Evolutionary conservation across 345 rosid species (phyloP).

Genomic region (Sonneratia caseolaris): DNA sequence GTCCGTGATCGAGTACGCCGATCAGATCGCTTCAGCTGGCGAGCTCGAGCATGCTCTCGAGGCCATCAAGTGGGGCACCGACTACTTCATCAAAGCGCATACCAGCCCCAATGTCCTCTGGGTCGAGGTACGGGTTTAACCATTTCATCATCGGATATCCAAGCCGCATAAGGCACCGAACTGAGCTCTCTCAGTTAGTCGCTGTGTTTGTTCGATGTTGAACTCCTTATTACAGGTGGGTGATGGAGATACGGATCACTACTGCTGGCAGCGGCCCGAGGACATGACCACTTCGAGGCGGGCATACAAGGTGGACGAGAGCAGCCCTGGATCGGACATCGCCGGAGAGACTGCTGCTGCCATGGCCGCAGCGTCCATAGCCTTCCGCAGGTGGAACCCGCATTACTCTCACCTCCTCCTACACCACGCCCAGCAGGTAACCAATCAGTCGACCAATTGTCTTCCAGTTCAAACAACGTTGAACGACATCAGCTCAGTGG

Average conservation of each 20-base stretch:
- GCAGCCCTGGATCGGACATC: slow-evolving; percentile 83
- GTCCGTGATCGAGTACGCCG: slow-evolving; percentile 64
- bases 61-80: slow-evolving; percentile 94
- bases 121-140: slow-evolving; percentile 48
- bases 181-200: too few species aligned
- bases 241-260: slow-evolving; percentile 90
- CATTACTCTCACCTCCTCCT: slow-evolving; percentile 81
- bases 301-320: slow-evolving; percentile 76
- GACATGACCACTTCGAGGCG: slow-evolving; percentile 97
- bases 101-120: slow-evolving; percentile 74
- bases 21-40: slow-evolving; percentile 51
- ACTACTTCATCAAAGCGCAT: slow-evolving; percentile 86
- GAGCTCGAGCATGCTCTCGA: slow-evolving; percentile 69
- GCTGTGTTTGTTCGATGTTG: too few species aligned
- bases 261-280: slow-evolving; percentile 98
- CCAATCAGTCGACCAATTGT: neutral
- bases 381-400: slow-evolving; percentile 58
- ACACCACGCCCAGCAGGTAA: slow-evolving; percentile 86
- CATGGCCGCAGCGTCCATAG: slow-evolving; percentile 89
- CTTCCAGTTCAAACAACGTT: too few species aligned
- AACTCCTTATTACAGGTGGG: slow-evolving; percentile 38
- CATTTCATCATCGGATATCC: slow-evolving; percentile 94
- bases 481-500: too few species aligned
- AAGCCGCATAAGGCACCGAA: slow-evolving; percentile 90
- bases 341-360: slow-evolving; percentile 94